phyloP scores from a whole-genome alignment of 768 basidiomycete genomes.

The Lactifluus volemus region DNA sequence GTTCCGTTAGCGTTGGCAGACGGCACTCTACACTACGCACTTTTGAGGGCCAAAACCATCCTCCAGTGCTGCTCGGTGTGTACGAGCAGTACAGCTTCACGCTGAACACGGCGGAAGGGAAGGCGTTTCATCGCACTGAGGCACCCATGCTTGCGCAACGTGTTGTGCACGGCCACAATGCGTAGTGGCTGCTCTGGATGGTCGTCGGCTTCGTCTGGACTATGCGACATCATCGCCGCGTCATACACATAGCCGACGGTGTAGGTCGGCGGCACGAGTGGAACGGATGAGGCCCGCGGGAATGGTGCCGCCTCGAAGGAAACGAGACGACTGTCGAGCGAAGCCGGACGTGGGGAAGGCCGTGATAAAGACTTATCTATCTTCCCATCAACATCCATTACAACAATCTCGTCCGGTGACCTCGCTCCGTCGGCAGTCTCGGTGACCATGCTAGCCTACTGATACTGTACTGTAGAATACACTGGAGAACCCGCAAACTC shows the following conservation, averaged over 20 bases:
- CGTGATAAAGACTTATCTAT: background rate
- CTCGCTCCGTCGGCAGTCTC: slow-evolving; percentile 8
- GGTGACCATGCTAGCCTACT: slow-evolving; percentile 2
- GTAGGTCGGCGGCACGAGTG: slow-evolving; percentile 17
- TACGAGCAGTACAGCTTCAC: slow-evolving; percentile 78
- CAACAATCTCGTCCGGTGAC: background rate
- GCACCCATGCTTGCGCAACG: slow-evolving; percentile 50
- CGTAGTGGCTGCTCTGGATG: slow-evolving; percentile 77
- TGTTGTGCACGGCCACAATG: slow-evolving; percentile 66
- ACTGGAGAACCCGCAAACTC: background rate
- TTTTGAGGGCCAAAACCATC: slow-evolving; percentile 52
- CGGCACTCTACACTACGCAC: background rate
- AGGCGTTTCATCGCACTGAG: slow-evolving; percentile 68
- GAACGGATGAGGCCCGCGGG: slow-evolving; percentile 26
- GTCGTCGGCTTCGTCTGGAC: slow-evolving; percentile 48
- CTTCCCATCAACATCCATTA: slow-evolving; percentile 7
- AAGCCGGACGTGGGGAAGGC: background rate
- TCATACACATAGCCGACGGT: slow-evolving; percentile 84
- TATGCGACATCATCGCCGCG: slow-evolving; percentile 78
- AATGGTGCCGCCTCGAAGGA: slow-evolving; percentile 1
- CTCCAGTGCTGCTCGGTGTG: slow-evolving; percentile 92
- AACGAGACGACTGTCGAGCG: slow-evolving; percentile 2
- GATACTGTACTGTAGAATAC: background rate
- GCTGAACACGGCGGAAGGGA: slow-evolving; percentile 62
- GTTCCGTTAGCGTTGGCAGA: slow-evolving; percentile 18